Conservation (phyloP, 1,284 basidiomycete genomes). For the Sporisorium graminicola region DNA sequence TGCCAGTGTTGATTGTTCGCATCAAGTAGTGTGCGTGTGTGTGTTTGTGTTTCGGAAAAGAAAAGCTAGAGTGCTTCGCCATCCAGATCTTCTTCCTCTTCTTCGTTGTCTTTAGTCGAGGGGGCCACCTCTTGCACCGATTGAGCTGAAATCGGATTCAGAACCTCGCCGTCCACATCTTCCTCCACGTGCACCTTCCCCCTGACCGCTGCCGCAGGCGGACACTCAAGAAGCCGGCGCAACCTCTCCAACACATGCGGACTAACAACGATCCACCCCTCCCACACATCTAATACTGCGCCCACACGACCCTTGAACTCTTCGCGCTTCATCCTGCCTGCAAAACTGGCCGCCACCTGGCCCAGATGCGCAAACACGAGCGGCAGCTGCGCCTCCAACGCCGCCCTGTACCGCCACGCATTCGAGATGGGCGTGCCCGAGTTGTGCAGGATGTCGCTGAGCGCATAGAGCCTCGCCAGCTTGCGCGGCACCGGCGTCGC, state of each 20-base stretch:
- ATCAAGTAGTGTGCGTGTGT: neutral
- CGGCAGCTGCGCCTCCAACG: conserved; percentile 47
- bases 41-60: too few species aligned
- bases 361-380: conserved; percentile 60
- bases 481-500: conserved; percentile 94
- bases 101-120: neutral
- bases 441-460: conserved; percentile 98
- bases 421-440: conserved; percentile 85
- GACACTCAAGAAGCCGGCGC: conserved; percentile 43
- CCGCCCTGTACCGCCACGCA: conserved; percentile 72
- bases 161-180: conserved; percentile 33
- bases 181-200: neutral
- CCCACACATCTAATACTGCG: conserved; percentile 90
- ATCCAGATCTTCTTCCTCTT: conserved; percentile 35
- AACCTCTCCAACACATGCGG: conserved; percentile 79
- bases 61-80: conserved; percentile 38
- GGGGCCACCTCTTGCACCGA: neutral
- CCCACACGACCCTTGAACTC: conserved; percentile 82
- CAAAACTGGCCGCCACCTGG: conserved; percentile 44
- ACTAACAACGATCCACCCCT: conserved; percentile 81
- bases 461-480: conserved; percentile 90
- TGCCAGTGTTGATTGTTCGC: neutral
- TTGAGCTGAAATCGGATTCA: neutral
- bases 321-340: conserved; percentile 59
- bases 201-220: conserved; percentile 10